Evolutionary conservation across 768 basidiomycete genomes (phyloP).

Genomic region (Psilocybe cyanescens): DNA sequence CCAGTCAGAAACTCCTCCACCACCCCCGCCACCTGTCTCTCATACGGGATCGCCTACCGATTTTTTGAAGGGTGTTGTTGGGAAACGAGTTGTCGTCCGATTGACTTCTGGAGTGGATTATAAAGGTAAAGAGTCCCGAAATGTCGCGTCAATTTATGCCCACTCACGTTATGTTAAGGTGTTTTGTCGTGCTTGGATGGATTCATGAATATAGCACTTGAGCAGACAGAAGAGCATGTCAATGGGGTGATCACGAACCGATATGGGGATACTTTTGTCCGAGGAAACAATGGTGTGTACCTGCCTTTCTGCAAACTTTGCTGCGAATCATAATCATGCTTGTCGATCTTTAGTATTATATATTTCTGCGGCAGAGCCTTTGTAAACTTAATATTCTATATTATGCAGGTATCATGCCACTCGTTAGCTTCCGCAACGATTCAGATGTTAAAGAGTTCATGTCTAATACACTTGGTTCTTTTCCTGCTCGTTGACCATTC

Average conservation of each 20-base stretch:
- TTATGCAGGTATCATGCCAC: neutral
- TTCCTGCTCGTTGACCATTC: too few species aligned
- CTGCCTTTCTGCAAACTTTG: constrained; percentile 1
- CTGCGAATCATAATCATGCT: neutral
- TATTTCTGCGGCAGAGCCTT: neutral
- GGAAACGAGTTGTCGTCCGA: constrained; percentile 93
- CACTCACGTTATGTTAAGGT: constrained; percentile 52
- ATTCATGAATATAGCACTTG: constrained; percentile 98
- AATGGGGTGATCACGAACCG: constrained; percentile 84
- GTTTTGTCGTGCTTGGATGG: constrained; percentile 94
- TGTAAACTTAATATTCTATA: neutral
- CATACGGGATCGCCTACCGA: constrained; percentile 86
- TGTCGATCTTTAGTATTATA: neutral
- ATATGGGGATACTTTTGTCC: constrained; percentile 95
- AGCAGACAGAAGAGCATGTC: constrained; percentile 96
- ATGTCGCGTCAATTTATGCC: neutral
- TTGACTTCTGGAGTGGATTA: constrained; percentile 94
- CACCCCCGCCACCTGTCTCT: constrained; percentile 54
- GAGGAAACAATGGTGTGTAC: constrained; percentile 84
- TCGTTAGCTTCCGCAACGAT: too few species aligned
- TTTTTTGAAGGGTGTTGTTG: constrained; percentile 94
- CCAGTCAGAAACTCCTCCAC: constrained; percentile 37
- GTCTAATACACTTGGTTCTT: too few species aligned
- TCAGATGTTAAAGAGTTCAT: too few species aligned
- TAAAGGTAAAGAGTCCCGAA: constrained; percentile 57